Evolutionary conservation across 140 eudicot genomes (phyloP).

Genomic region (Oenanthe javanica): DNA sequence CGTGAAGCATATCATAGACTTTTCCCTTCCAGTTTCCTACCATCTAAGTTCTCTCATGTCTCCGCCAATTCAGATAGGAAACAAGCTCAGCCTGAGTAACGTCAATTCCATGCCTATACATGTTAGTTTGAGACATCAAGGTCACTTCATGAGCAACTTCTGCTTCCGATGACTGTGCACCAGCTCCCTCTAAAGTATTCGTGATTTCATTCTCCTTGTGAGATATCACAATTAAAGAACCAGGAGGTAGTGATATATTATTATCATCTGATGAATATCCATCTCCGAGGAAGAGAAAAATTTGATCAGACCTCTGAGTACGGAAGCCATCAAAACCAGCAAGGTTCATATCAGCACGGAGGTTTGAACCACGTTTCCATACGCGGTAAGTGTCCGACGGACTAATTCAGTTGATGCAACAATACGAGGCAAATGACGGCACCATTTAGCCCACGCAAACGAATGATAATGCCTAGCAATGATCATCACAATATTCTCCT

Average conservation of each 20-base stretch:
- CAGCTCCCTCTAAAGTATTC: conserved; percentile 90
- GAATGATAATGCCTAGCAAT: conserved; percentile 92
- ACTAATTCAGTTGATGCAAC: conserved; percentile 82
- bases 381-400: conserved; percentile 89
- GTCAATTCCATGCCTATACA: conserved; percentile 94
- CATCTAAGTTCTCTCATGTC: conserved; percentile 82
- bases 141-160: conserved; percentile 96
- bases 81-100: conserved; percentile 96
- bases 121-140: conserved; percentile 89
- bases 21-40: conserved; percentile 89
- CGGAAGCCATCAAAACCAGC: conserved; percentile 94
- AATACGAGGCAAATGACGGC: conserved; percentile 84
- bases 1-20: conserved; percentile 92
- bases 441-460: conserved; percentile 95
- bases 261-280: conserved; percentile 61
- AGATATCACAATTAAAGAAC: conserved; percentile 79
- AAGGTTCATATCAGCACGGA: conserved; percentile 93
- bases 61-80: conserved; percentile 84
- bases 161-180: conserved; percentile 85
- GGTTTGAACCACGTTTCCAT: conserved; percentile 90
- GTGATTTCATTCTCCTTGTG: conserved; percentile 91
- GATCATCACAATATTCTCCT: conserved; percentile 84
- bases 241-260: conserved; percentile 53
- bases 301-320: conserved; percentile 87
- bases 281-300: conserved; percentile 83